Evolutionary conservation across 2,329 filamentous ascomycete genomes (phyloP), one percentile per base, ranked within the genome.

Genomic region (Fusarium tupiense): DNA sequence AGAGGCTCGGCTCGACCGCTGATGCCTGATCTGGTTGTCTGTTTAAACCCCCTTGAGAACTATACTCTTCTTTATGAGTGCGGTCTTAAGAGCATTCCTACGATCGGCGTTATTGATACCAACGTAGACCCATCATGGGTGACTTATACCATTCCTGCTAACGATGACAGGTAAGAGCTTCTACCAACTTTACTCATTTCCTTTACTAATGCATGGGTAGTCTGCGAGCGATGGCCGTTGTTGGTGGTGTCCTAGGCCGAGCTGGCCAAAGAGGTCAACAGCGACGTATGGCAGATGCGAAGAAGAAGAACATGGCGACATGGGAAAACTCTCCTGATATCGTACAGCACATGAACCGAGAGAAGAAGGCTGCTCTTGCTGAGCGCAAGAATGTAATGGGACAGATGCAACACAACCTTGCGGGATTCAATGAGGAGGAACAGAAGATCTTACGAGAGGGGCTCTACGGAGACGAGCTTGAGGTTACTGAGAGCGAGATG

Each of bases 91-190:
- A 94, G 92, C 79, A 93, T 99, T 65, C 96, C 96, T 2, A 98
- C 96, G 1, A 96, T 99, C 79, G 96, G 96, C 53, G 88, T 99
- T 66, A 93, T 98, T 76, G 96, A 99, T 83, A 98, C 96, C 2
- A 93, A 99, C 82, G 92, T 91, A 6, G 93, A 98, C 83, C 94
- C 96, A 2, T 94, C 94, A 1, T 96, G 94, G 90, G 95, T 98
- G 58, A 98, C 96, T 8, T 99, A 99, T 81, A 93, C 94, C 20
- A 98, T 99, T 76, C 96, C 96, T 5, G 94, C 94, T 58, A 99
- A 99, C 82, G 96, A 99, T 81, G 96, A 99, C 87, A 95, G 92
- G 92, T 94, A 82, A 80, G 87, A 81, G 52, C 43, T 10, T 20
- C 26, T 16, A 41, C 12, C 46, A 31, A 35, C 26, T 31, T 43